These are phyloP conservation scores for Calocera viscosa DNA, from an alignment of 768 basidiomycete genomes.

Conservation along the genomic window DNA sequence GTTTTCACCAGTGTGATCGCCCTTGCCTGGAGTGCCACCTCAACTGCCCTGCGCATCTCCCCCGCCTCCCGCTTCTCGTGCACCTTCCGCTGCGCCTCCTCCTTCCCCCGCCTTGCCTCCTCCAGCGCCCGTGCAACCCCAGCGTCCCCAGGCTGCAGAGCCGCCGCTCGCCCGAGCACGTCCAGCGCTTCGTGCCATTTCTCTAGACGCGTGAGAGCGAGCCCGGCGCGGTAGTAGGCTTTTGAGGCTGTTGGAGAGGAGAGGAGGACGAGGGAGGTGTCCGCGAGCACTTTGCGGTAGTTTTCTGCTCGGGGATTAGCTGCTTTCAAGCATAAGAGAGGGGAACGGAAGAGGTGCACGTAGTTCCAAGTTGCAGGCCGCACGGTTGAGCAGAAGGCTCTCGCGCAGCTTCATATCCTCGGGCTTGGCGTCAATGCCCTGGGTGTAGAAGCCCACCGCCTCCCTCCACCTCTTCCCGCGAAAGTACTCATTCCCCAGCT, in stretches of 20 bases:
- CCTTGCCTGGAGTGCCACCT: slow-evolving; percentile 48
- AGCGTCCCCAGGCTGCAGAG: slow-evolving; percentile 45
- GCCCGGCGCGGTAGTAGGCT: slow-evolving; percentile 73
- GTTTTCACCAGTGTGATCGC: slow-evolving; percentile 49
- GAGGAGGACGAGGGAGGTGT: slow-evolving; percentile 61
- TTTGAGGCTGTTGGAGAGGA: slow-evolving; percentile 60
- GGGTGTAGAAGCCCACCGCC: slow-evolving; percentile 78
- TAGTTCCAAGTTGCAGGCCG: slow-evolving; percentile 84
- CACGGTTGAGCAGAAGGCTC: slow-evolving; percentile 73
- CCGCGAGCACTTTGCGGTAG: slow-evolving; percentile 71
- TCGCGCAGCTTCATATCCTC: slow-evolving; percentile 45
- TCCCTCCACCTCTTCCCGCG: slow-evolving; percentile 76
- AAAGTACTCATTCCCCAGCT: slow-evolving; percentile 92
- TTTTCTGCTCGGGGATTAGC: slow-evolving; percentile 50
- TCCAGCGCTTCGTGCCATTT: slow-evolving; percentile 72
- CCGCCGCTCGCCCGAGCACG: slow-evolving; percentile 57
- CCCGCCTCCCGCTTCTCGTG: slow-evolving; percentile 40
- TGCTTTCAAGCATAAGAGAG: neutral
- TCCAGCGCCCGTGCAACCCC: slow-evolving; percentile 38
- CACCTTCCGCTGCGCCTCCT: slow-evolving; percentile 17
- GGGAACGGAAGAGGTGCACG: slow-evolving; percentile 35
- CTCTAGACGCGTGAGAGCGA: slow-evolving; percentile 62
- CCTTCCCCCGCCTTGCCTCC: slow-evolving; percentile 31
- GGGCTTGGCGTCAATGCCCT: slow-evolving; percentile 77
- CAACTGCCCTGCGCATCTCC: slow-evolving; percentile 41